phyloP scores from a whole-genome alignment of 257 asterid species.

The Solanum verrucosum region DNA sequence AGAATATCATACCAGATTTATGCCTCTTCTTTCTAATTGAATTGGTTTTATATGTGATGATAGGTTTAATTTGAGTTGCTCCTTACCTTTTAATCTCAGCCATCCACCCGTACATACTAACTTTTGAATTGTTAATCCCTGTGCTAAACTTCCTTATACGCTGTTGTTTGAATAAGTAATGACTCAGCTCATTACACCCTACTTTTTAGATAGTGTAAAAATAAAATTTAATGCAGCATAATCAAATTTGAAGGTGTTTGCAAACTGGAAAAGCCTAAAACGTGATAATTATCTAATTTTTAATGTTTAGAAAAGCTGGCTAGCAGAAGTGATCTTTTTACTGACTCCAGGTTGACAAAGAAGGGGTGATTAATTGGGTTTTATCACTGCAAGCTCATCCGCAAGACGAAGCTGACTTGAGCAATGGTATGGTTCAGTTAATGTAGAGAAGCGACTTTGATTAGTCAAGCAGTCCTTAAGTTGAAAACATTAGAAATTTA shows the following conservation, averaged over 20 bases:
- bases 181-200: not conserved
- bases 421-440: slow-evolving; percentile 45
- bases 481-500: not conserved
- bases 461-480: slow-evolving; percentile 4
- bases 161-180: not conserved
- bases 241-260: not conserved
- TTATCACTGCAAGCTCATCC: slow-evolving; percentile 81
- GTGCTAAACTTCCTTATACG: not conserved
- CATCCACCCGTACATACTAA: not conserved
- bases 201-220: not conserved
- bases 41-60: not conserved
- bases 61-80: not conserved
- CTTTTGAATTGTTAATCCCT: not conserved
- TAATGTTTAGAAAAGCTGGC: not conserved
- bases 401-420: slow-evolving; percentile 25
- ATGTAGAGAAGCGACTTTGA: not conserved
- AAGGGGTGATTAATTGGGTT: slow-evolving; percentile 70
- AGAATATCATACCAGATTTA: not conserved
- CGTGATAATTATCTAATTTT: not conserved
- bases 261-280: not conserved
- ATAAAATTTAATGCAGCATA: not conserved
- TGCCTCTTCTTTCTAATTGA: not conserved
- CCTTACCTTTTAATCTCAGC: not conserved
- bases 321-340: not conserved
- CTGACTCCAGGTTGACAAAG: slow-evolving; percentile 58